A percentile compares a stretch with the other conserved stretches of the same genome.
Evolutionary conservation across 2,329 filamentous ascomycete genomes (phyloP).

Genomic region (Penicillium sp.): DNA sequence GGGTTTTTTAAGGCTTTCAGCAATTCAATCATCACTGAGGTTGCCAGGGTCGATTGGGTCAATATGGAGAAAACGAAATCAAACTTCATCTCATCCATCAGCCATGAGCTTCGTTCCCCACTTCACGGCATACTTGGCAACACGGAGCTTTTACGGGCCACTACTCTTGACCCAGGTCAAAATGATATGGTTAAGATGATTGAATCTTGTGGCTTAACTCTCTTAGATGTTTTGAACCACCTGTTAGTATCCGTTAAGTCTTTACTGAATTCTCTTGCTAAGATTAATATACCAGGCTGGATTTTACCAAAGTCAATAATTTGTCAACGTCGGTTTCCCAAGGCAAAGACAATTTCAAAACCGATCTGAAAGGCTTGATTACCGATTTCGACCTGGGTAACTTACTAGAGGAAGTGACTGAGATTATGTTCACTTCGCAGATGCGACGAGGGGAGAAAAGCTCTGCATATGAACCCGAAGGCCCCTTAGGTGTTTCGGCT

Average conservation of each 20-base stretch:
- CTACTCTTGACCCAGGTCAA: conserved; percentile 44
- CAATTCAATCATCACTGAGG: conserved; percentile 37
- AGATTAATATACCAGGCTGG: too few species aligned
- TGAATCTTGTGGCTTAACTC: conserved; percentile 48
- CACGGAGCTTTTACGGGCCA: conserved; percentile 44
- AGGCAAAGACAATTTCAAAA: neutral
- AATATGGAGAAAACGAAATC: too few species aligned
- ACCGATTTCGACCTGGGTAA: conserved; percentile 35
- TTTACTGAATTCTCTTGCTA: too few species aligned
- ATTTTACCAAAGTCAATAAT: too few species aligned
- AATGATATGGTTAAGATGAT: conserved; percentile 51
- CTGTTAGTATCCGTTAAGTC: too few species aligned
- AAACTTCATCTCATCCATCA: too few species aligned
- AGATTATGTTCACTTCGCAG: conserved; percentile 55
- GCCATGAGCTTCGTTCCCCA: too few species aligned
- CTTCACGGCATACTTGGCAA: too few species aligned
- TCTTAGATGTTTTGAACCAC: neutral
- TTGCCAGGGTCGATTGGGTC: too few species aligned
- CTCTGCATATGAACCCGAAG: conserved; percentile 48
- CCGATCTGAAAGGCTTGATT: conserved; percentile 25
- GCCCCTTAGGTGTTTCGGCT: too few species aligned
- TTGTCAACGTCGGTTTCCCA: too few species aligned
- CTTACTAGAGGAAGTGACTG: conserved; percentile 32
- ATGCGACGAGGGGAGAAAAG: conserved; percentile 59
- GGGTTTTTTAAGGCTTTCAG: conserved; percentile 39